Evolutionary conservation across 306 rosid species (phyloP), one percentile per base, ranked within the genome.

Genomic region (Prinsepia uniflora): DNA sequence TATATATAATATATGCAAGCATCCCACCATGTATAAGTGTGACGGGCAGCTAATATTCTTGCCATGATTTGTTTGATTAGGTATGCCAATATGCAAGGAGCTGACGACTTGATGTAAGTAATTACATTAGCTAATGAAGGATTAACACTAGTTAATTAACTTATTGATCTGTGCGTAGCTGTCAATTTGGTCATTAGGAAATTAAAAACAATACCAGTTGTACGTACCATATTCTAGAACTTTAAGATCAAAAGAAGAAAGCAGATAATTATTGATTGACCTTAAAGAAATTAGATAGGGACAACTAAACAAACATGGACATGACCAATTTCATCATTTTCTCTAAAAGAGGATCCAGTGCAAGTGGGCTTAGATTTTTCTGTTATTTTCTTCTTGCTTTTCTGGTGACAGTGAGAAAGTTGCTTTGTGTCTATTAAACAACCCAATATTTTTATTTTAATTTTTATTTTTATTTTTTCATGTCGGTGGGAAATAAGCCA

Each of bases 81-180:
- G 86, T 67, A 18, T 88, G 94, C 76, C 82, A 72, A 64, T 15
- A 20, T 70, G 64, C 73, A 70, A 20, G 64, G 54, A 45, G 14
- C 17, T 56, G 61, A 55, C 15, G 18, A 70, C 53, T 54, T 70
- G 19, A 55, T 19, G 73, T 55, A 56, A 55, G 73, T 13, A 56
- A 22, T 2, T 30, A 30, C n/a, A n/a, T 49, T 15, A 15, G 5
- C 5, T 49, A 49, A 49, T 14, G 14, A 15, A 49, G 19, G 19
- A 49, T 49, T 49, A 15, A 15, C 5, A 46, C 3, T 46, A 46
- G 49, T 24, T 24, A 24, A 24, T 24, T 24, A 24, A 24, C 30
- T 24, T 24, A 24, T 2, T 46, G 49, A 11, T 3, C 49, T 30
- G 36, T 30, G 36, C 3, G 1, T 10, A 15, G 50, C 50, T 47